Percentiles rank a stretch among this genome's conserved stretches.
Evolutionary conservation across 192 early-diverging fungal genomes (phyloP).

Genomic region (Spizellomyces sp.): DNA sequence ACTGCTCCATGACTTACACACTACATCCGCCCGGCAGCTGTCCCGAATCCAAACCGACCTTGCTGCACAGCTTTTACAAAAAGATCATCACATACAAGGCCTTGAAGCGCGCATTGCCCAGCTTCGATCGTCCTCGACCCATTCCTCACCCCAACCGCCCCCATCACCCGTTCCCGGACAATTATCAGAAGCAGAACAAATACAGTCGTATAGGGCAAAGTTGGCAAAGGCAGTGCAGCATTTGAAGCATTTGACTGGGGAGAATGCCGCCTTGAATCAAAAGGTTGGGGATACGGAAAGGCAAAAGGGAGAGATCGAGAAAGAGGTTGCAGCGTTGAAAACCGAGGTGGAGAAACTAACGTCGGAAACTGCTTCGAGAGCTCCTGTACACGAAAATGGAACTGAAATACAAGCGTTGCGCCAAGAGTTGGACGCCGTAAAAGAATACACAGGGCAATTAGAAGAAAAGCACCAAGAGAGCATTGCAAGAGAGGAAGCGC

Average conservation of each 20-base stretch:
- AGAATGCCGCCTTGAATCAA: slow-evolving; percentile 3
- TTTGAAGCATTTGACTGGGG: slow-evolving; percentile 15
- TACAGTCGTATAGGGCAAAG: background rate
- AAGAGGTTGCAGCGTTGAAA: slow-evolving; percentile 7
- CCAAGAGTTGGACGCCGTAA: background rate
- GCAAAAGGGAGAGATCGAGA: background rate
- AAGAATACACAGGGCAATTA: background rate
- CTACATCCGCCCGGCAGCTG: background rate
- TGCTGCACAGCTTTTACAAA: background rate
- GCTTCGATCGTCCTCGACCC: background rate
- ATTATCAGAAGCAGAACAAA: background rate
- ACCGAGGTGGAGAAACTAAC: background rate
- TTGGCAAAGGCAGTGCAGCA: slow-evolving; percentile 11
- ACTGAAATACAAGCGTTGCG: background rate
- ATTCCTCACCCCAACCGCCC: background rate
- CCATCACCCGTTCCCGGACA: background rate
- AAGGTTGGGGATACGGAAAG: background rate
- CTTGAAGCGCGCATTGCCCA: slow-evolving; percentile 3
- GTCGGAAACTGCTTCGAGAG: background rate
- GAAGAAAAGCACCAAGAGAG: background rate
- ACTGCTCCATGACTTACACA: background rate
- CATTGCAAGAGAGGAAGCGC: background rate
- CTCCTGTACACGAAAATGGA: too few relatives aligned
- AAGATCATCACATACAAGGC: background rate
- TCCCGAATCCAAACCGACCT: background rate